A percentile compares a stretch with the other conserved stretches of the same genome.
Evolutionary conservation across 805 yeast species (phyloP).

Genomic region (Spencermartinsiella europaea): DNA sequence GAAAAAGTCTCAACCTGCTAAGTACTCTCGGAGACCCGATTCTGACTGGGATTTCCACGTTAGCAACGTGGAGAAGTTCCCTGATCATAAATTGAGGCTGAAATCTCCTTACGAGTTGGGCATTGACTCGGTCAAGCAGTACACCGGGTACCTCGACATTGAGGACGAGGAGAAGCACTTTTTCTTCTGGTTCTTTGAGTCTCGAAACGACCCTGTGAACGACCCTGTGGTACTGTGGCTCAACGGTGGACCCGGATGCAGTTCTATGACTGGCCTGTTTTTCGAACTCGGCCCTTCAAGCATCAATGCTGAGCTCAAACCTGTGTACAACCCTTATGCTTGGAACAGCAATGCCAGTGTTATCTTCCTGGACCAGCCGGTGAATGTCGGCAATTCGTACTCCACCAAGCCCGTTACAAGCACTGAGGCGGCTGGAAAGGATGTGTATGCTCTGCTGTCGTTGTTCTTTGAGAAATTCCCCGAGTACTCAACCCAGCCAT

Average conservation of each 20-base stretch:
- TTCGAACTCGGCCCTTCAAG: constrained; percentile 83
- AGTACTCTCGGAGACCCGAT: constrained; percentile 2
- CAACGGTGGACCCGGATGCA: constrained; percentile 95
- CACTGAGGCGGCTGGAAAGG: constrained; percentile 79
- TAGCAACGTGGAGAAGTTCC: constrained; percentile 9
- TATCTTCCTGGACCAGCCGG: constrained; percentile 85
- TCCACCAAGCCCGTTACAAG: constrained; percentile 57
- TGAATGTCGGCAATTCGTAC: constrained; percentile 74
- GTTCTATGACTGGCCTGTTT: constrained; percentile 79
- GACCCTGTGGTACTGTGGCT: constrained; percentile 87
- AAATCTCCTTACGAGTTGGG: constrained; percentile 66
- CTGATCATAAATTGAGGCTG: constrained; percentile 51
- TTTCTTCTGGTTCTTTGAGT: constrained; percentile 80
- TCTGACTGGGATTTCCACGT: constrained; percentile 16
- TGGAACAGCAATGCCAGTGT: constrained; percentile 86
- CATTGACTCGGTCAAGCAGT: constrained; percentile 75
- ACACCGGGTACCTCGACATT: constrained; percentile 80
- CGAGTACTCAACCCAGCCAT: constrained; percentile 48
- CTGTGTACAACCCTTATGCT: constrained; percentile 65
- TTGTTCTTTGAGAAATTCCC: constrained; percentile 73
- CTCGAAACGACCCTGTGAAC: constrained; percentile 78
- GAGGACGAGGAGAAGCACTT: constrained; percentile 80
- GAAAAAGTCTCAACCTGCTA: constrained; percentile 2
- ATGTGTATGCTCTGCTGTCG: constrained; percentile 73
- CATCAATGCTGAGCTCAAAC: constrained; percentile 54